Conservation (phyloP, 192 early-diverging fungal genomes). For the Entophlyctis helioformis region DNA sequence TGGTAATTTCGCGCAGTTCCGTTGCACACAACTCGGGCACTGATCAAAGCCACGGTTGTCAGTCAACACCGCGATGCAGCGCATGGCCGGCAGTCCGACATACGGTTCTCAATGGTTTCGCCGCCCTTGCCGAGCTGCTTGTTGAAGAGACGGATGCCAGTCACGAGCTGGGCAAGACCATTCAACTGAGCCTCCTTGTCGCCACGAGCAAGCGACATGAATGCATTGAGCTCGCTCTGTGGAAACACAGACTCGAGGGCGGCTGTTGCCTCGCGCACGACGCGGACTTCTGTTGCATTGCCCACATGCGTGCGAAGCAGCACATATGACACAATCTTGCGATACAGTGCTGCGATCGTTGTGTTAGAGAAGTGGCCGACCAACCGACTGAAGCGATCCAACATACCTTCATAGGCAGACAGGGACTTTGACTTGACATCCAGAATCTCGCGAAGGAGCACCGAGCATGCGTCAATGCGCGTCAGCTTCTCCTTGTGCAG, state of each 20-base stretch:
- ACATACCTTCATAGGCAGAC: slow-evolving; percentile 34
- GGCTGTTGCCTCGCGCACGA: slow-evolving; percentile 49
- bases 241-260: slow-evolving; percentile 54
- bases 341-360: slow-evolving; percentile 25
- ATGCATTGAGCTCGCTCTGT: slow-evolving; percentile 39
- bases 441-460: slow-evolving; percentile 31
- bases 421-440: slow-evolving; percentile 34
- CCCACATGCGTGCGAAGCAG: slow-evolving; percentile 39
- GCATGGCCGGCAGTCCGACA: slow-evolving; percentile 3
- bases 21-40: slow-evolving; percentile 28
- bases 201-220: slow-evolving; percentile 30
- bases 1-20: slow-evolving; percentile 23
- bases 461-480: slow-evolving; percentile 23
- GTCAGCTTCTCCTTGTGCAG: slow-evolving; percentile 38
- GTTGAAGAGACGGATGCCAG: slow-evolving; percentile 49
- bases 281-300: slow-evolving; percentile 40
- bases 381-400: neutral
- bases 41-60: neutral
- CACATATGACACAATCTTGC: slow-evolving; percentile 46
- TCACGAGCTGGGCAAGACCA: slow-evolving; percentile 43
- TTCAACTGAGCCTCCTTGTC: slow-evolving; percentile 51
- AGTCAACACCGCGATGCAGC: neutral
- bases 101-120: slow-evolving; percentile 39
- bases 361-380: neutral
- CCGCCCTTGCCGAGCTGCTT: slow-evolving; percentile 48